These are phyloP conservation scores for Acorus calamus DNA, from an alignment of 106 monocot genomes.

Conservation along the genomic window DNA sequence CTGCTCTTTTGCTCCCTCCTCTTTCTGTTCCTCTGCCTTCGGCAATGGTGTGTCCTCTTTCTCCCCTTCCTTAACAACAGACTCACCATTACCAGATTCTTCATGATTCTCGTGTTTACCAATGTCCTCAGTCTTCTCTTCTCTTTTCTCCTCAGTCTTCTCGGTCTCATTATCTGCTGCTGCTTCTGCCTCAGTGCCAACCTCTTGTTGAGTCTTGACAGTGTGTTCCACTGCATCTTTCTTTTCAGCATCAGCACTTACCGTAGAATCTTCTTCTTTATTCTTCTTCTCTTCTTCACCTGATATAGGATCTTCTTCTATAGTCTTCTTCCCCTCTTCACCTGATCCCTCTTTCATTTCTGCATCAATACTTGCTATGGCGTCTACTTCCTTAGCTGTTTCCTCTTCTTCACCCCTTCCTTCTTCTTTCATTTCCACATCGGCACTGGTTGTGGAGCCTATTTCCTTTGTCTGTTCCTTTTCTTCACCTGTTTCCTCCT, in stretches of 20 bases:
- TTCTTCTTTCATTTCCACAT: neutral
- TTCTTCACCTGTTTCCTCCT: too few relatives aligned
- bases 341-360: conserved; percentile 4
- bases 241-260: conserved; percentile 26
- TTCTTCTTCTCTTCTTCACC: neutral
- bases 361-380: neutral
- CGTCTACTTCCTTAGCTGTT: too few relatives aligned
- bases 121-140: neutral
- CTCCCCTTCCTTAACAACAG: neutral
- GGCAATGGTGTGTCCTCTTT: neutral
- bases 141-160: neutral
- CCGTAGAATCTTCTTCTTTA: conserved; percentile 4
- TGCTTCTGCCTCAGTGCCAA: neutral
- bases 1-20: neutral
- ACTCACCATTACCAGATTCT: neutral
- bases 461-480: conserved; percentile 18
- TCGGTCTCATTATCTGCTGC: neutral
- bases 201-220: neutral
- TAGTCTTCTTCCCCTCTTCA: neutral
- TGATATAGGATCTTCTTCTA: neutral
- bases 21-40: neutral
- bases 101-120: neutral
- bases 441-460: too few relatives aligned
- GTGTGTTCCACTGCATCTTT: conserved; percentile 23
- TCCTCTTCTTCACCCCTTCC: conserved; percentile 10